phyloP scores from a whole-genome alignment of 257 asterid genomes.

The Galeopsis tetrahit region DNA sequence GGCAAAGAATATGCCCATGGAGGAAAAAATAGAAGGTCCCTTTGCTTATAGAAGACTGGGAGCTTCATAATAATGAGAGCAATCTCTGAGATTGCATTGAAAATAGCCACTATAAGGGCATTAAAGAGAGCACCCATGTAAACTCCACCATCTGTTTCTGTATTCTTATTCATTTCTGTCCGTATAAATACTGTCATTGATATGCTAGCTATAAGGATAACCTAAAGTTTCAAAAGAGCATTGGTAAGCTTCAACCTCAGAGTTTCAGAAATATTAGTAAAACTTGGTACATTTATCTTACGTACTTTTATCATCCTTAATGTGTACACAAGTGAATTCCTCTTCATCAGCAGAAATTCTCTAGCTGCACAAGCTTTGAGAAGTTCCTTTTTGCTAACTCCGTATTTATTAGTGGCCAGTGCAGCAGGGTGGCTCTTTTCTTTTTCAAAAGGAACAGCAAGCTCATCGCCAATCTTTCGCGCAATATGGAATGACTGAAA shows the following conservation, averaged over 20 bases:
- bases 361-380: conserved; percentile 68
- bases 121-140: conserved; percentile 74
- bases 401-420: conserved; percentile 60
- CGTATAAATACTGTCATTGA: conserved; percentile 66
- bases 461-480: conserved; percentile 60
- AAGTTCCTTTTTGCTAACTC: conserved; percentile 71
- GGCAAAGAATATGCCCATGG: conserved; percentile 84
- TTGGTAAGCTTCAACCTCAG: background rate
- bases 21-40: conserved; percentile 78
- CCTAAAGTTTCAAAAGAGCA: conserved; percentile 40
- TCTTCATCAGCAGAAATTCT: conserved; percentile 70
- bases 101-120: conserved; percentile 58
- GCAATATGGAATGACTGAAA: conserved; percentile 74
- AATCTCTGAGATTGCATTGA: conserved; percentile 75
- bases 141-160: conserved; percentile 59
- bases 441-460: conserved; percentile 69
- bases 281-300: background rate
- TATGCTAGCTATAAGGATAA: conserved; percentile 59
- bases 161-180: conserved; percentile 56
- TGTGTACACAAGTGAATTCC: conserved; percentile 74
- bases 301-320: conserved; percentile 76
- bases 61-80: conserved; percentile 68
- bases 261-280: background rate
- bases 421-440: conserved; percentile 74
- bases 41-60: conserved; percentile 80